These are phyloP conservation scores for Xylaria acuta DNA, from an alignment of 495 filamentous ascomycete species.

Conservation along the genomic window DNA sequence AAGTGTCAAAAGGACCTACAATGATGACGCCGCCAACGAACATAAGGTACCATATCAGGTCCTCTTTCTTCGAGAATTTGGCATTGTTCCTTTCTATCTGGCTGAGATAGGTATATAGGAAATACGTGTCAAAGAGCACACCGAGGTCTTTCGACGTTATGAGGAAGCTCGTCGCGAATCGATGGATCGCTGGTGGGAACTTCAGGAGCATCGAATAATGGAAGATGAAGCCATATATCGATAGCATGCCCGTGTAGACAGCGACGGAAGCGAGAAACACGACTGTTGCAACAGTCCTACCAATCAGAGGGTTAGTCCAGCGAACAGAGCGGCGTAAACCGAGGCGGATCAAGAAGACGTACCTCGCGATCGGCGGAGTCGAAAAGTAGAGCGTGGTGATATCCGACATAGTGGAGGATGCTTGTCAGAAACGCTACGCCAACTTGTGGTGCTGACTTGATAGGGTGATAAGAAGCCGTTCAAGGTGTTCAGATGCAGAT, in stretches of 20 bases:
- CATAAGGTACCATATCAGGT: constrained; percentile 57
- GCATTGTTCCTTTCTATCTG: constrained; percentile 50
- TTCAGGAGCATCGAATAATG: constrained; percentile 60
- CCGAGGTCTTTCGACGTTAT: constrained; percentile 66
- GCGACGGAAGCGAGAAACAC: constrained; percentile 68
- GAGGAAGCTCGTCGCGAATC: constrained; percentile 72
- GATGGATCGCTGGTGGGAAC: constrained; percentile 64
- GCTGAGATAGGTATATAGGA: constrained; percentile 56
- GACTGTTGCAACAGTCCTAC: constrained; percentile 74
- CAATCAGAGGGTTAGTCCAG: background rate
- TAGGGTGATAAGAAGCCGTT: background rate
- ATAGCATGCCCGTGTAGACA: constrained; percentile 66
- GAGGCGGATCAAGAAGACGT: constrained; percentile 1
- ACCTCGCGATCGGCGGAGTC: constrained; percentile 43
- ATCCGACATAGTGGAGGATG: constrained; percentile 35
- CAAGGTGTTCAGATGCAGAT: background rate
- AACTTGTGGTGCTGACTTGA: background rate
- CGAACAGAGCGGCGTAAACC: background rate
- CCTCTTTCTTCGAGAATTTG: constrained; percentile 52
- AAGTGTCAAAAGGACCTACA: constrained; percentile 47
- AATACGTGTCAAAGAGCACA: constrained; percentile 84
- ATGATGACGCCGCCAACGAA: constrained; percentile 50
- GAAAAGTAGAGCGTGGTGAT: constrained; percentile 35
- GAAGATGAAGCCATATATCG: constrained; percentile 63
- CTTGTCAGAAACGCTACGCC: background rate